Evolutionary conservation across 768 basidiomycete genomes (phyloP).

Genomic region (Amanita muscaria): DNA sequence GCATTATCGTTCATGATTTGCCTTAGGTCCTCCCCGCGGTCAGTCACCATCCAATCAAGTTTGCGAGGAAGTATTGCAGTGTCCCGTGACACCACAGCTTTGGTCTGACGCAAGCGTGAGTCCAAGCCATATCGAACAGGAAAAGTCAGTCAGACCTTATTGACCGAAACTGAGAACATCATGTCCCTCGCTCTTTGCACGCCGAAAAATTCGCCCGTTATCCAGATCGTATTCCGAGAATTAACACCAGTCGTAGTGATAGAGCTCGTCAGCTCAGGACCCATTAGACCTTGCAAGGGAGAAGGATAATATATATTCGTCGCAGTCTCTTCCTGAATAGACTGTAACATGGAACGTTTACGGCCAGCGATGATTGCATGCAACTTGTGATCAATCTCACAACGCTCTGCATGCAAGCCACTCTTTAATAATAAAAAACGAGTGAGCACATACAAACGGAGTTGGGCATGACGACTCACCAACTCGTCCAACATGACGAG

Average conservation of each 20-base stretch:
- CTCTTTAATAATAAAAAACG: constrained; percentile 40
- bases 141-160: constrained; percentile 51
- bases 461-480: constrained; percentile 38
- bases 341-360: constrained; percentile 78
- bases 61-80: constrained; percentile 93
- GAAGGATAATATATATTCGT: constrained; percentile 96
- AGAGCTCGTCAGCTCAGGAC: constrained; percentile 45
- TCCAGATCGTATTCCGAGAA: constrained; percentile 73
- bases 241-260: constrained; percentile 29
- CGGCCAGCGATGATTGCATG: constrained; percentile 88
- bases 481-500: constrained; percentile 93
- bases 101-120: constrained; percentile 45
- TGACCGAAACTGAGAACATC: constrained; percentile 80
- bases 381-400: constrained; percentile 92
- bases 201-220: constrained; percentile 96
- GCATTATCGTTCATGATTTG: constrained; percentile 94
- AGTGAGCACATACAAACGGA: constrained; percentile 11
- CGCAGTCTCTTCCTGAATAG: constrained; percentile 93
- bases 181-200: constrained; percentile 94
- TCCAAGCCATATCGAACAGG: constrained; percentile 2
- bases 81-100: constrained; percentile 84
- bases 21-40: constrained; percentile 89
- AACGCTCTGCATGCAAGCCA: constrained; percentile 82
- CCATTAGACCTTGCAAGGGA: constrained; percentile 77
- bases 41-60: constrained; percentile 97